Conservation (phyloP, 352 stramenopile species). For the Phytophthora melonis region DNA sequence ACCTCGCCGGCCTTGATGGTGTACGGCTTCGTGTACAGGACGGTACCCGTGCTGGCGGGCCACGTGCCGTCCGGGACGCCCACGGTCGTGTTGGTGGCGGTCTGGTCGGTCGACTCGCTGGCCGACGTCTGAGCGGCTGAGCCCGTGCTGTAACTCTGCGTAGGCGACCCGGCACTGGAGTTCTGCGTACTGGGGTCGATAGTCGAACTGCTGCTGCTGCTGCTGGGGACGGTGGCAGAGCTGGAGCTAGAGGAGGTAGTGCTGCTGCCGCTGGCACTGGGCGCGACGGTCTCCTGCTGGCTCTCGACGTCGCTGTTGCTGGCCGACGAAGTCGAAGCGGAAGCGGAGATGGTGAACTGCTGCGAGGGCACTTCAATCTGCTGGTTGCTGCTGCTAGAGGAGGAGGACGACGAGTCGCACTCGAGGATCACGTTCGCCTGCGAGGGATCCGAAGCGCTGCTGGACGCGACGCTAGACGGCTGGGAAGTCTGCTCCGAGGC, state of each 20-base stretch:
- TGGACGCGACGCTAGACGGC: constrained; percentile 17
- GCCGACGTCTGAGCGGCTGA: constrained; percentile 3
- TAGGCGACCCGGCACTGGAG: constrained; percentile 5
- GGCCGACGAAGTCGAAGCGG: constrained; percentile 5
- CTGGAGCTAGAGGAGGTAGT: not conserved
- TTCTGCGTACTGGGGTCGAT: not conserved
- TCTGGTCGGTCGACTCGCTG: constrained; percentile 2
- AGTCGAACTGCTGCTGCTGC: not conserved
- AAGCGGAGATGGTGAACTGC: constrained; percentile 2
- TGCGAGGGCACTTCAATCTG: constrained; percentile 8
- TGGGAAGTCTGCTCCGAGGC: not conserved
- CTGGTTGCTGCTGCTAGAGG: constrained; percentile 3
- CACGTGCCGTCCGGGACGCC: constrained; percentile 16
- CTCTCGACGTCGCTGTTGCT: not conserved
- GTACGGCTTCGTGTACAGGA: constrained; percentile 26
- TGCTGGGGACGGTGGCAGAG: not conserved
- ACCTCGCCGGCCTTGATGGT: constrained; percentile 42
- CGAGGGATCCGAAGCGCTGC: not conserved
- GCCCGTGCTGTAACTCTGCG: constrained; percentile 11
- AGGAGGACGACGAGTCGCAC: too few relatives aligned
- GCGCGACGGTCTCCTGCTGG: not conserved
- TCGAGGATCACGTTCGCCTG: constrained; percentile 2
- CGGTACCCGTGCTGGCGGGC: constrained; percentile 18
- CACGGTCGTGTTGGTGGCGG: constrained; percentile 8
- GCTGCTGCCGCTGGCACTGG: constrained; percentile 3